phyloP scores from a whole-genome alignment of 352 stramenopile genomes.

The Phytopythium montanum region DNA sequence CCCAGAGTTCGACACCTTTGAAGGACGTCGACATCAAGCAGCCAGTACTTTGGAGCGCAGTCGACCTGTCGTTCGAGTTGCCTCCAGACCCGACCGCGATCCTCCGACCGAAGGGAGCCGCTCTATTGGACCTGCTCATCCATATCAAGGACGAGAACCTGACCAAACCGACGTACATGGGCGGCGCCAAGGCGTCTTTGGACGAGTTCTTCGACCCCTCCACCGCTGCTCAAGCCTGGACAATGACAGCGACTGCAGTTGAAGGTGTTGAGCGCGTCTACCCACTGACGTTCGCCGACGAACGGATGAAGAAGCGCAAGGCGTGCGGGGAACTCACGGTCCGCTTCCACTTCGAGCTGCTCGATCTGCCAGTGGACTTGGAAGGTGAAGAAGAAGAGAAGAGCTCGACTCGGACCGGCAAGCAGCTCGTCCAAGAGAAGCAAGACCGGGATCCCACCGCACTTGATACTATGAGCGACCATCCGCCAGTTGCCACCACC shows the following conservation, averaged over 20 bases:
- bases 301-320: slow-evolving; percentile 36
- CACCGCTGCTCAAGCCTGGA: background rate
- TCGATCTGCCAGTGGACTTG: background rate
- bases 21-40: slow-evolving; percentile 43
- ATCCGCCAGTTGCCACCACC: background rate
- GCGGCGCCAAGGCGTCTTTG: slow-evolving; percentile 27
- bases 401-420: background rate
- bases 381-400: background rate
- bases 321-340: slow-evolving; percentile 32
- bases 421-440: background rate
- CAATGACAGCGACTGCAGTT: background rate
- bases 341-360: slow-evolving; percentile 22
- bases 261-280: slow-evolving; percentile 14
- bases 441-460: background rate
- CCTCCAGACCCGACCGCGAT: background rate
- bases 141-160: slow-evolving; percentile 42
- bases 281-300: slow-evolving; percentile 20
- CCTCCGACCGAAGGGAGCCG: slow-evolving; percentile 13
- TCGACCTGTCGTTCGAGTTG: slow-evolving; percentile 22
- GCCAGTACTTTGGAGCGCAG: slow-evolving; percentile 18
- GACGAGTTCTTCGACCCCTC: slow-evolving; percentile 21
- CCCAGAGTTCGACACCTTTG: slow-evolving; percentile 14
- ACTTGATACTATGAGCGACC: background rate
- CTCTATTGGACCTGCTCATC: slow-evolving; percentile 19
- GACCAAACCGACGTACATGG: slow-evolving; percentile 40